Conservation (phyloP, 805 yeast species). For the Candida coquimbonensis region DNA sequence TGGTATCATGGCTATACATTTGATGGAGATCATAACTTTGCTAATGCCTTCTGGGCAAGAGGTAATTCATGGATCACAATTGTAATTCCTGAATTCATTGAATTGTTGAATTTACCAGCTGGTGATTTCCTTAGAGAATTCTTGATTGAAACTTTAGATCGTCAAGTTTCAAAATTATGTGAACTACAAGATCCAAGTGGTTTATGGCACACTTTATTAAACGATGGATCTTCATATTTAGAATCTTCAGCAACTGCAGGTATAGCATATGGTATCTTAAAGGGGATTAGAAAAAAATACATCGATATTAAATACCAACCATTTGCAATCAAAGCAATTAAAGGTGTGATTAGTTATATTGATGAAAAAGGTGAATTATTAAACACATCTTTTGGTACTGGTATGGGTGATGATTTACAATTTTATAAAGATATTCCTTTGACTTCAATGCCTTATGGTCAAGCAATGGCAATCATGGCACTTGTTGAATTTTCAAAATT, state of each 20-base stretch:
- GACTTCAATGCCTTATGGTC: constrained; percentile 12
- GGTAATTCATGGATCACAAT: constrained; percentile 13
- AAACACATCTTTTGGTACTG: constrained; percentile 11
- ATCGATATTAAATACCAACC: constrained; percentile 5
- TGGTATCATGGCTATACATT: constrained; percentile 12
- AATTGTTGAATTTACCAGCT: constrained; percentile 5
- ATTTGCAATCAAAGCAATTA: constrained; percentile 9
- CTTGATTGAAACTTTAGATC: constrained; percentile 8
- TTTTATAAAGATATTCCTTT: constrained; percentile 10
- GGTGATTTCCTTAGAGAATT: constrained; percentile 11
- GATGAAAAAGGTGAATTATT: constrained; percentile 9
- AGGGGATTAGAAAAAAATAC: constrained; percentile 6
- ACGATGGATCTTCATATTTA: constrained; percentile 9
- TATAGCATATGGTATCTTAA: constrained; percentile 10
- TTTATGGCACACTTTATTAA: constrained; percentile 11
- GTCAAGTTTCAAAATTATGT: constrained; percentile 10
- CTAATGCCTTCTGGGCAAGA: constrained; percentile 11
- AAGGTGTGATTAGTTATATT: constrained; percentile 9
- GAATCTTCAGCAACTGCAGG: constrained; percentile 12
- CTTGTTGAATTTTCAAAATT: constrained; percentile 10
- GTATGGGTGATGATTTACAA: constrained; percentile 10
- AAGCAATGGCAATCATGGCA: constrained; percentile 13
- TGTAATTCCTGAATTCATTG: constrained; percentile 12
- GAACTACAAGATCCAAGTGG: constrained; percentile 8
- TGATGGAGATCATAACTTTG: constrained; percentile 10